Evolutionary conservation across 1,284 basidiomycete species (phyloP).

Genomic region (Quambalaria eucalypti): DNA sequence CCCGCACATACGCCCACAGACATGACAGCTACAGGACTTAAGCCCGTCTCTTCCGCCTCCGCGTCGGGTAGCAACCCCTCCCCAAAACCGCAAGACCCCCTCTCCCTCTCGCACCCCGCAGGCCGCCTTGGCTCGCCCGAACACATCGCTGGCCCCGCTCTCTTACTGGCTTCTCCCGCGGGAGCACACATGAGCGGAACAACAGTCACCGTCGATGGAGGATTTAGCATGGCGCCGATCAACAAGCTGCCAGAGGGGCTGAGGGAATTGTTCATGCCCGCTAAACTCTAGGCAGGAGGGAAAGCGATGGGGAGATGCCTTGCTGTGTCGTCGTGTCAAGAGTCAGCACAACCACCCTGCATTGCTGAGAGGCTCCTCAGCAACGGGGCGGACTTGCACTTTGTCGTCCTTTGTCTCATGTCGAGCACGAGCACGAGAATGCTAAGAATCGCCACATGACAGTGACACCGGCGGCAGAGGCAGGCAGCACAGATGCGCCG

Average conservation of each 20-base stretch:
- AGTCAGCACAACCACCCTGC: too few relatives aligned
- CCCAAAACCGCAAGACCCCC: background rate
- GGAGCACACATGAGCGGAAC: constrained; percentile 3
- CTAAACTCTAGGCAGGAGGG: too few relatives aligned
- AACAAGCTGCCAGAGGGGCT: background rate
- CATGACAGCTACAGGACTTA: background rate
- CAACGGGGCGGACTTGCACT: too few relatives aligned
- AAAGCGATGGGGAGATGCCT: too few relatives aligned
- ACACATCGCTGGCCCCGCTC: constrained; percentile 7
- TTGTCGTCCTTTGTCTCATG: too few relatives aligned
- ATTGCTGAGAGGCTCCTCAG: too few relatives aligned
- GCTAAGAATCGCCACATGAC: too few relatives aligned
- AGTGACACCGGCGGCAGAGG: too few relatives aligned
- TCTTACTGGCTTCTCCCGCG: constrained; percentile 1
- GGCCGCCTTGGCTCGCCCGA: background rate
- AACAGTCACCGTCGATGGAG: constrained; percentile 2
- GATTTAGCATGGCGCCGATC: background rate
- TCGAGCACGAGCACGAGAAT: too few relatives aligned
- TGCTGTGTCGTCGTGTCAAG: too few relatives aligned
- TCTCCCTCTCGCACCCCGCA: background rate
- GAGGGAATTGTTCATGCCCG: background rate
- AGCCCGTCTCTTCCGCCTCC: background rate
- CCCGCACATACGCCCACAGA: background rate
- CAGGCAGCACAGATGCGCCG: too few relatives aligned
- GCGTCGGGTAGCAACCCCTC: background rate